Percentiles rank a stretch among this genome's conserved stretches.
Conservation (phyloP, 495 filamentous ascomycete species). For the Penicillium paradoxum region DNA sequence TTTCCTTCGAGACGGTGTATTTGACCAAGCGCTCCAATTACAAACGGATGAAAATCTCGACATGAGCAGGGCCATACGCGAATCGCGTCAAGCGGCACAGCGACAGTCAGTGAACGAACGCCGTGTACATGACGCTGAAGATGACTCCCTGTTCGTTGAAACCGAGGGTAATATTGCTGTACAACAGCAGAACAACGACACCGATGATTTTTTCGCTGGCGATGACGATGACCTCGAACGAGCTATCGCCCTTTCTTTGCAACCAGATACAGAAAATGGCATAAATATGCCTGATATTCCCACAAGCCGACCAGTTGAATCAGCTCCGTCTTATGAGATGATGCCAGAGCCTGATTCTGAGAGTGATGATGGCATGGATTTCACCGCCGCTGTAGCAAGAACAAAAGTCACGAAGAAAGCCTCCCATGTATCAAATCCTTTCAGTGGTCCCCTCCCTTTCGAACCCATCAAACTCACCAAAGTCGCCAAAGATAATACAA, state of each 20-base stretch:
- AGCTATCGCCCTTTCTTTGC: constrained; percentile 80
- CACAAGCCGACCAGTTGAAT: constrained; percentile 21
- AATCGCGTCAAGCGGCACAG: constrained; percentile 12
- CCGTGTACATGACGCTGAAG: constrained; percentile 24
- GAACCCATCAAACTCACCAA: constrained; percentile 71
- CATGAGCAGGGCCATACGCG: constrained; percentile 41
- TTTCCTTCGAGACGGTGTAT: constrained; percentile 34
- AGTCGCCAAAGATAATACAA: constrained; percentile 16
- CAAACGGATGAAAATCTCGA: constrained; percentile 37
- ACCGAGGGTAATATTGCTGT: constrained; percentile 34
- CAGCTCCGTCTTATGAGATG: constrained; percentile 12
- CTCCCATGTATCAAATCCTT: constrained; percentile 18
- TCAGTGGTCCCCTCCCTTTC: constrained; percentile 83
- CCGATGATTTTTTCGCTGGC: constrained; percentile 43
- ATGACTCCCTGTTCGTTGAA: constrained; percentile 65
- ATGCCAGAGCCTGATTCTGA: constrained; percentile 20
- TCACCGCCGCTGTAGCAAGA: constrained; percentile 39
- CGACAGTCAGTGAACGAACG: constrained; percentile 11
- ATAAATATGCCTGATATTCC: constrained; percentile 33
- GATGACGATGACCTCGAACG: constrained; percentile 68
- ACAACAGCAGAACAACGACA: constrained; percentile 20
- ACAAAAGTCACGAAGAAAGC: constrained; percentile 33
- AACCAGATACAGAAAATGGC: constrained; percentile 27
- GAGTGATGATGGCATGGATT: constrained; percentile 43
- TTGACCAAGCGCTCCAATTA: constrained; percentile 33